These are phyloP conservation scores for Alternaria angustiovoidea DNA, from an alignment of 2,329 filamentous ascomycete genomes.

Conservation along the genomic window DNA sequence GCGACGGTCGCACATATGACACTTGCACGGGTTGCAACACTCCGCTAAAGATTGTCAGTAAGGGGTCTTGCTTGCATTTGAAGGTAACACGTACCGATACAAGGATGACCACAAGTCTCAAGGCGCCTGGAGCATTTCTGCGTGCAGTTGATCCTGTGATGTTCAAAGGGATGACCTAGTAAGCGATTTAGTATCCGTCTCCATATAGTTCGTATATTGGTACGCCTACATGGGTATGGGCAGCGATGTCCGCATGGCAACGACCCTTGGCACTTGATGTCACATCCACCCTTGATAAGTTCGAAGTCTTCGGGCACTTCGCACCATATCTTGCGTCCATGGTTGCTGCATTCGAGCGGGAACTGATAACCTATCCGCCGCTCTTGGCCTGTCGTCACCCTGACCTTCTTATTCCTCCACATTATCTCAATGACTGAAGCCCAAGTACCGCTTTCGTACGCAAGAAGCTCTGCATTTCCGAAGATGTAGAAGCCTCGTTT, in stretches of 20 bases:
- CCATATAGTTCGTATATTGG: neutral
- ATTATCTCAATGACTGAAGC: slow-evolving; percentile 60
- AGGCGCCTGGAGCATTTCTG: slow-evolving; percentile 36
- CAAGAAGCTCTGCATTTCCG: slow-evolving; percentile 71
- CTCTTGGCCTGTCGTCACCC: slow-evolving; percentile 28
- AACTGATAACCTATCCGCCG: slow-evolving; percentile 61
- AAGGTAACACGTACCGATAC: slow-evolving; percentile 23
- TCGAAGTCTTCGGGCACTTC: slow-evolving; percentile 44
- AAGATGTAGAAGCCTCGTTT: slow-evolving; percentile 84
- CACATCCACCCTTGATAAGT: slow-evolving; percentile 42
- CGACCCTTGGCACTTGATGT: slow-evolving; percentile 32
- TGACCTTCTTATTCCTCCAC: slow-evolving; percentile 48
- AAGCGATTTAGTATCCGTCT: neutral
- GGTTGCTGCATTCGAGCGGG: slow-evolving; percentile 70
- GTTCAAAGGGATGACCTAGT: slow-evolving; percentile 28
- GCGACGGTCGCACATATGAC: slow-evolving; percentile 36
- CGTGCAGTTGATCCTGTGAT: slow-evolving; percentile 43
- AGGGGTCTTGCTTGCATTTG: neutral
- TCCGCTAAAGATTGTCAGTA: slow-evolving; percentile 16
- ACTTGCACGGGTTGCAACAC: slow-evolving; percentile 44
- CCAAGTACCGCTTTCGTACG: slow-evolving; percentile 60
- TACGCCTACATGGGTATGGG: slow-evolving; percentile 39
- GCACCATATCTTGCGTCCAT: slow-evolving; percentile 63
- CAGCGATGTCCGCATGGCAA: slow-evolving; percentile 48
- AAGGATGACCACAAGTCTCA: slow-evolving; percentile 41